Evolutionary conservation across 345 rosid species (phyloP), one percentile per base, ranked within the genome.

Genomic region (Toxicodendron radicans): DNA sequence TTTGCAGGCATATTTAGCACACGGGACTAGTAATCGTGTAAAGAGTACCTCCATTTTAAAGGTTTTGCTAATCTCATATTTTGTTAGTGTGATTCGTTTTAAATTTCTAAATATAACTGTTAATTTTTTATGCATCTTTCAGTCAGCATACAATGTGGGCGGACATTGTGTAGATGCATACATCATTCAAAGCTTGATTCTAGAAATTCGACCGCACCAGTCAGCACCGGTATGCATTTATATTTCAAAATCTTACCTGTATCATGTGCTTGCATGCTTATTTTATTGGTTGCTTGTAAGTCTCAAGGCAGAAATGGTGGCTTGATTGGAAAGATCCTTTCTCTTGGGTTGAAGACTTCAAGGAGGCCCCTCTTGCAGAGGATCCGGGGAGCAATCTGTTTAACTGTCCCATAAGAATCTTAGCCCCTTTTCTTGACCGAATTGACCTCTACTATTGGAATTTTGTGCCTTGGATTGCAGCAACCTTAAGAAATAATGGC

Each of bases 121-220:
- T 9, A 49, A 65, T 32, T 71, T 38, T 52, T 24, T 18, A 2
- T 72, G 43, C 63, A 53, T 80, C 52, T 72, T 66, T 53, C 86
- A 93, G 98, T 97, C 97, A 45, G 86, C 89, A 78, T 93, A 90
- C 66, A 88, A 89, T 69, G 82, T 93, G 71, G 97, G 98, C 30
- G 98, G 97, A 66, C 84, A 83, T 20, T 75, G 79, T 64, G 73
- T 91, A 67, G 86, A 86, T 68, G 93, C 98, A 32, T 85, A 76
- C 63, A 60, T 75, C 52, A 88, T 93, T 66, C 92, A 91, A 56
- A 89, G 79, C 80, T 86, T 89, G 10, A 88, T 93, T 81, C 78
- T 93, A 74, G 93, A 95, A 76, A 86, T 91, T 71, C 86, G 87
- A 23, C 87, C 97, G 12, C 88, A 85, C 69, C 80, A 81, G 74